These are phyloP conservation scores for Aspergillus sp. DNA, from an alignment of 2,329 filamentous ascomycete genomes.

Conservation along the genomic window DNA sequence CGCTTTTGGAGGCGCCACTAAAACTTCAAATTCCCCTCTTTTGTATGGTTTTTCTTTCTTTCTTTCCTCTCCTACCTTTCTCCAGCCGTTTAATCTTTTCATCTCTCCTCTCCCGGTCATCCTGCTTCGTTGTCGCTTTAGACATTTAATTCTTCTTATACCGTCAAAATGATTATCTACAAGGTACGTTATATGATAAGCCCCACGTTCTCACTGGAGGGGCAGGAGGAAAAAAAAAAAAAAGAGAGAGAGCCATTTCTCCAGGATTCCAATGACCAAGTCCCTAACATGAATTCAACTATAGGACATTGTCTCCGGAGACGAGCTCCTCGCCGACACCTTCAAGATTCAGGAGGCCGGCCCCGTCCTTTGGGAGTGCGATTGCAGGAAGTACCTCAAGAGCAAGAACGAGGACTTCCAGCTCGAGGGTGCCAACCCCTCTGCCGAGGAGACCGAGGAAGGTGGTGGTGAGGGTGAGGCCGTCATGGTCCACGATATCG, in stretches of 20 bases:
- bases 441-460: slow-evolving; percentile 73
- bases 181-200: slow-evolving; percentile 43
- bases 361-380: slow-evolving; percentile 75
- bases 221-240: neutral
- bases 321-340: slow-evolving; percentile 96
- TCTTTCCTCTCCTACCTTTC: slow-evolving; percentile 23
- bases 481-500: slow-evolving; percentile 77
- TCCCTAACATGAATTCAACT: neutral
- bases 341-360: slow-evolving; percentile 72
- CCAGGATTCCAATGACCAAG: neutral
- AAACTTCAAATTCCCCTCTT: slow-evolving; percentile 26
- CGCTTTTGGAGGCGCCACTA: slow-evolving; percentile 7
- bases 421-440: slow-evolving; percentile 80
- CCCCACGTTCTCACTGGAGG: neutral
- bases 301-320: slow-evolving; percentile 80
- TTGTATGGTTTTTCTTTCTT: slow-evolving; percentile 7
- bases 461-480: slow-evolving; percentile 62
- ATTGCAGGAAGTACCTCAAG: slow-evolving; percentile 84
- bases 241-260: neutral
- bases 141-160: slow-evolving; percentile 8
- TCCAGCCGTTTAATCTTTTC: slow-evolving; percentile 5
- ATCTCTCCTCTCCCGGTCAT: slow-evolving; percentile 14
- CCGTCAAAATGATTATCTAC: slow-evolving; percentile 67
- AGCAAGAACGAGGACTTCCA: slow-evolving; percentile 59
- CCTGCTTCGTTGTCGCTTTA: slow-evolving; percentile 7